phyloP scores from a whole-genome alignment of 2,329 filamentous ascomycete species.

The Purpureocillium lavendulum region DNA sequence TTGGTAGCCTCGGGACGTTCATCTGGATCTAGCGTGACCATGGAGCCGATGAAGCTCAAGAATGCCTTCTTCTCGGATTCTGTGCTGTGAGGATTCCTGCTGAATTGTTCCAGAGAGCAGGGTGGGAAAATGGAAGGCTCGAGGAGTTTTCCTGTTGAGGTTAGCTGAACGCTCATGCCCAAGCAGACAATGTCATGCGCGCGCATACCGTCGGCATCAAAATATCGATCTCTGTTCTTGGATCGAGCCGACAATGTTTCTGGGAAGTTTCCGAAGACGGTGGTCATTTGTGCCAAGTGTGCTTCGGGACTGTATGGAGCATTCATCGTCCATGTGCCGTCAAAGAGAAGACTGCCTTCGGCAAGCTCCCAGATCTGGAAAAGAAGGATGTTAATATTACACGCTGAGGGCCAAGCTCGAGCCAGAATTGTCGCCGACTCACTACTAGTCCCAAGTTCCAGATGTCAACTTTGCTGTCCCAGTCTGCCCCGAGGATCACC shows the following conservation, averaged over 20 bases:
- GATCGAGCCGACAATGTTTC: slow-evolving; percentile 5
- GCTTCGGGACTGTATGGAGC: slow-evolving; percentile 13
- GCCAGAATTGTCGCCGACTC: background rate
- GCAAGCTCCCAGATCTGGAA: slow-evolving; percentile 14
- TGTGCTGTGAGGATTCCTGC: slow-evolving; percentile 2
- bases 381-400: background rate
- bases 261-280: slow-evolving; percentile 12
- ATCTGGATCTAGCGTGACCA: slow-evolving; percentile 6
- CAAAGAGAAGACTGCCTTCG: slow-evolving; percentile 13
- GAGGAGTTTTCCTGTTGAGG: slow-evolving; percentile 6
- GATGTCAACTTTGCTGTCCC: slow-evolving; percentile 15
- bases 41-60: slow-evolving; percentile 7
- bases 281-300: slow-evolving; percentile 15
- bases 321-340: slow-evolving; percentile 11
- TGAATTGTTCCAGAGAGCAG: slow-evolving; percentile 5
- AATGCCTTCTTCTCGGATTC: slow-evolving; percentile 4
- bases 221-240: slow-evolving; percentile 4
- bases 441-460: slow-evolving; percentile 14
- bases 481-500: slow-evolving; percentile 15
- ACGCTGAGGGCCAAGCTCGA: background rate
- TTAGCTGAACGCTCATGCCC: background rate
- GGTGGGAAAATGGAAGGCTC: slow-evolving; percentile 7
- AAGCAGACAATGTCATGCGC: background rate
- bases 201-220: slow-evolving; percentile 5
- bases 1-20: slow-evolving; percentile 6